phyloP scores from a whole-genome alignment of 768 basidiomycete genomes.

The Hemileccinum rubropunctum region DNA sequence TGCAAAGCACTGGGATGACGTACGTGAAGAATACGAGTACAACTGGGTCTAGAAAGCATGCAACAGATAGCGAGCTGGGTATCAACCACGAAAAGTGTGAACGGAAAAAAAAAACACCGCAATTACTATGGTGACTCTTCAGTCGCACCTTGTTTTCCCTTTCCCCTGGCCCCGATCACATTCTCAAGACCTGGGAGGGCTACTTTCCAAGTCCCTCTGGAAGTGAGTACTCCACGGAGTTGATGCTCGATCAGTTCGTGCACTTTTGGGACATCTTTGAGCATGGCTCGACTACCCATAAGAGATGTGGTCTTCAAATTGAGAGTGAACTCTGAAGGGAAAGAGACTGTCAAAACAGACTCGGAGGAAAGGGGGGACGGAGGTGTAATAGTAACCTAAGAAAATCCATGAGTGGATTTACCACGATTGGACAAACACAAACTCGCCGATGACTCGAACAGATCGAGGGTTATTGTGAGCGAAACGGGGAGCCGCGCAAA shows the following conservation, averaged over 20 bases:
- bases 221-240: constrained; percentile 61
- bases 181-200: constrained; percentile 61
- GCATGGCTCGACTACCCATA: constrained; percentile 94
- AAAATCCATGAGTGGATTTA: constrained; percentile 2
- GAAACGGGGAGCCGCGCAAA: constrained; percentile 84
- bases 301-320: constrained; percentile 86
- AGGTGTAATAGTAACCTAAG: constrained; percentile 60
- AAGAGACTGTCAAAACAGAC: constrained; percentile 64
- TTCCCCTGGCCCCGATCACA: constrained; percentile 22
- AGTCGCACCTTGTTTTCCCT: constrained; percentile 25
- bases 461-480: constrained; percentile 71
- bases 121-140: constrained; percentile 1
- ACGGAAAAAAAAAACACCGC: background rate
- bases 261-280: constrained; percentile 95
- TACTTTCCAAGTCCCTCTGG: constrained; percentile 64
- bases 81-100: background rate
- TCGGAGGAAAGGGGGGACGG: constrained; percentile 52
- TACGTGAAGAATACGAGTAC: no score
- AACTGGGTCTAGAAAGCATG: no score
- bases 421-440: background rate
- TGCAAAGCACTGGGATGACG: no score
- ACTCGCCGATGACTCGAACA: constrained; percentile 67
- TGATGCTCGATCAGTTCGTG: constrained; percentile 92
- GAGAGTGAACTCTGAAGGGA: constrained; percentile 85
- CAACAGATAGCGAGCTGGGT: no score